Percentiles rank a stretch among this genome's conserved stretches.
Evolutionary conservation across 805 yeast species (phyloP).

Genomic region (Candida maesae): DNA sequence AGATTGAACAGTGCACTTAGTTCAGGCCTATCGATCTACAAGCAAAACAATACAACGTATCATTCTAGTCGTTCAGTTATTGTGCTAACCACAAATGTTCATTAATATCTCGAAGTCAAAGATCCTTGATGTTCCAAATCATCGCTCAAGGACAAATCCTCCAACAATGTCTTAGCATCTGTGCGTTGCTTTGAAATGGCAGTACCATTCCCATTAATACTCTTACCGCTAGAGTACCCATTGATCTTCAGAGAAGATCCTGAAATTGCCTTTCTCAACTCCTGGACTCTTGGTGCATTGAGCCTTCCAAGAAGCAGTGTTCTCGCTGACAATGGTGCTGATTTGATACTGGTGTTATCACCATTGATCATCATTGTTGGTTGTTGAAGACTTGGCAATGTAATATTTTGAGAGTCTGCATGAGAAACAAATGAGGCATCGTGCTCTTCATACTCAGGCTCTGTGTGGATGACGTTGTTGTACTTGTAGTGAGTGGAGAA

Average conservation of each 20-base stretch:
- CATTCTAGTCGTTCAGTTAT: background rate
- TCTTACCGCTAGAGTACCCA: background rate
- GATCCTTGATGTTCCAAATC: conserved; percentile 20
- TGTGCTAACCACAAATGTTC: background rate
- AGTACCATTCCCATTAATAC: conserved; percentile 1
- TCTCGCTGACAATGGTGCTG: conserved; percentile 28
- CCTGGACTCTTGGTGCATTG: conserved; percentile 25
- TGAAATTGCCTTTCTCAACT: conserved; percentile 24
- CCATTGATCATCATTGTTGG: conserved; percentile 7
- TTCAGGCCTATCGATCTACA: no score
- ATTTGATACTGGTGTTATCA: conserved; percentile 24
- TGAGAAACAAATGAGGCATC: conserved; percentile 18
- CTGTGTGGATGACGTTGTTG: background rate
- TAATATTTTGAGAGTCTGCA: conserved; percentile 16
- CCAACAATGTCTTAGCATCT: conserved; percentile 22
- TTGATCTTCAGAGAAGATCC: conserved; percentile 14
- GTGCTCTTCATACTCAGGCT: conserved; percentile 3
- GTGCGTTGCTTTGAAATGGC: conserved; percentile 17
- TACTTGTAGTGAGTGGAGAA: conserved; percentile 24
- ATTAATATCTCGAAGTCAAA: conserved; percentile 8
- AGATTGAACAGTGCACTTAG: background rate
- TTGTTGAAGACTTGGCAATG: conserved; percentile 20
- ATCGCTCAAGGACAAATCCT: conserved; percentile 20
- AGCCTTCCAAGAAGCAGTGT: conserved; percentile 22
- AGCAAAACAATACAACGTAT: no score